Evolutionary conservation across 495 filamentous ascomycete species (phyloP).

Genomic region (Sordaria brevicollis): DNA sequence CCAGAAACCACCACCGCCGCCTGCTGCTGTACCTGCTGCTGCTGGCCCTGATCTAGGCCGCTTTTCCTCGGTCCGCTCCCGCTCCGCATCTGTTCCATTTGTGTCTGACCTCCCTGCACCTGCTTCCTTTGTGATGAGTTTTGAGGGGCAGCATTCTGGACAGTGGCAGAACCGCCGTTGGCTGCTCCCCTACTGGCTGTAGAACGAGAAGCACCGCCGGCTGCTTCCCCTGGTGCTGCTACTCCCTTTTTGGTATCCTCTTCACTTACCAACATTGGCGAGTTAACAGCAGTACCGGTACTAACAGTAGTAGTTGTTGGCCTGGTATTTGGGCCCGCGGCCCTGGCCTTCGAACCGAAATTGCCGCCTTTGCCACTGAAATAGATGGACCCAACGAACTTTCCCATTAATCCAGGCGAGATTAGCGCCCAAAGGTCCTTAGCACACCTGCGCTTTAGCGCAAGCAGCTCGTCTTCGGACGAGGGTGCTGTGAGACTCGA

Average conservation of each 20-base stretch:
- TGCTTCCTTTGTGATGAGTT: not conserved
- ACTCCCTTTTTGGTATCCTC: not conserved
- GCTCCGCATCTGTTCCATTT: not conserved
- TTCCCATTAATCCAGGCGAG: slow-evolving; percentile 20
- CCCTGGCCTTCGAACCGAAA: not conserved
- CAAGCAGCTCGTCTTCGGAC: slow-evolving; percentile 34
- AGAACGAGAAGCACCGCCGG: not conserved
- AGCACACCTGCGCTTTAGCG: slow-evolving; percentile 42
- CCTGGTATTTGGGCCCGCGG: not conserved
- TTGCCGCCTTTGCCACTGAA: slow-evolving; percentile 26
- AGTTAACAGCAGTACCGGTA: not conserved
- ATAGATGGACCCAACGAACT: slow-evolving; percentile 36
- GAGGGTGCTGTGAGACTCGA: slow-evolving; percentile 36
- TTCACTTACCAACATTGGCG: not conserved
- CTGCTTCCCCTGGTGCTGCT: too few species aligned
- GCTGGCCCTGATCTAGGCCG: slow-evolving; percentile 11
- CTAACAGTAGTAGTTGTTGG: not conserved
- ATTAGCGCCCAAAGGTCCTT: slow-evolving; percentile 40
- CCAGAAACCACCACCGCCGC: not conserved
- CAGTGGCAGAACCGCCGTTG: not conserved
- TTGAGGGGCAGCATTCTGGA: not conserved
- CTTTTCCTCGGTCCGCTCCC: not conserved
- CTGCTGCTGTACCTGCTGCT: not conserved
- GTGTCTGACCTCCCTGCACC: not conserved
- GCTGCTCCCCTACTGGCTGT: not conserved